Evolutionary conservation across 1,284 basidiomycete species (phyloP).

Genomic region (Malassezia nana): DNA sequence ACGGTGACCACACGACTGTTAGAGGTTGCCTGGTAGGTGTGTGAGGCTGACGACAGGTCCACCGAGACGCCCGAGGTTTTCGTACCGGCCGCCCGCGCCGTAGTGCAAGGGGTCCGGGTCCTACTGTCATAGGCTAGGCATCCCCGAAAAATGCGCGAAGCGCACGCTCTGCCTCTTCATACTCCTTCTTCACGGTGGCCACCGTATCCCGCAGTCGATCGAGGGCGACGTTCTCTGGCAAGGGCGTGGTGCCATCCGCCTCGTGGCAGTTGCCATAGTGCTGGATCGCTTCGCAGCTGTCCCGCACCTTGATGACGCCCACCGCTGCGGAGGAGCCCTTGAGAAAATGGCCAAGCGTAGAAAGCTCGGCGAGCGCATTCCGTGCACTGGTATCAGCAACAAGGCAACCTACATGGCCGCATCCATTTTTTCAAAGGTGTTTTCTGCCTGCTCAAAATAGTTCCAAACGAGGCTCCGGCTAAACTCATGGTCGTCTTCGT

Average conservation of each 20-base stretch:
- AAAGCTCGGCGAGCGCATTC: slow-evolving; percentile 56
- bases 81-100: not conserved
- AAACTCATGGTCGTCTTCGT: slow-evolving; percentile 68
- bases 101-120: not conserved
- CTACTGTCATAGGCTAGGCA: not conserved
- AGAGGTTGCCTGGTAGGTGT: not conserved
- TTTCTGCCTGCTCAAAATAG: slow-evolving; percentile 59
- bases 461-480: slow-evolving; percentile 65
- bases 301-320: slow-evolving; percentile 68
- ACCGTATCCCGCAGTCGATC: slow-evolving; percentile 26
- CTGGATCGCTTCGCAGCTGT: slow-evolving; percentile 77
- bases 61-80: not conserved
- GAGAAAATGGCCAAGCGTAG: slow-evolving; percentile 75
- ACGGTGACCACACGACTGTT: not conserved
- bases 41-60: not conserved
- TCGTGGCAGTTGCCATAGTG: slow-evolving; percentile 59
- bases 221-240: slow-evolving; percentile 28
- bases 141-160: slow-evolving; percentile 49
- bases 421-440: slow-evolving; percentile 71
- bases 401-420: slow-evolving; percentile 59
- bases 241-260: slow-evolving; percentile 30
- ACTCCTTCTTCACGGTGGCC: slow-evolving; percentile 33
- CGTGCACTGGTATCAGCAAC: slow-evolving; percentile 32
- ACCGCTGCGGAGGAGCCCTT: slow-evolving; percentile 88
- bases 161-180: slow-evolving; percentile 38